Evolutionary conservation across 768 basidiomycete species (phyloP), one percentile per base, ranked within the genome.

Genomic region (Dendrothele bispora): DNA sequence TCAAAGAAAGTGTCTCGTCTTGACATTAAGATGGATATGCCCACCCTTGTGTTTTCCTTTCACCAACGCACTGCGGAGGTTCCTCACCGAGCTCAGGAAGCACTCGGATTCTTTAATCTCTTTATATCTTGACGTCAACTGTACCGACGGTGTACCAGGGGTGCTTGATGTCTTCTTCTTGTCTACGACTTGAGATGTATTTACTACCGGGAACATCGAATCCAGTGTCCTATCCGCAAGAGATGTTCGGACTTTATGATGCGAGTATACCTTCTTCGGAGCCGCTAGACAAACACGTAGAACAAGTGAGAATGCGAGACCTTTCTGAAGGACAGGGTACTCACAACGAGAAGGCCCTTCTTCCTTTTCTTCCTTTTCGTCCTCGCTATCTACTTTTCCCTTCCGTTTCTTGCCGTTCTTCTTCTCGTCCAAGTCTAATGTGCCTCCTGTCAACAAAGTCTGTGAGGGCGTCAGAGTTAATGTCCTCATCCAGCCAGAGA

Each of bases 211-310:
- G 51, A 98, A 88, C 91, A 98, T 97, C 1, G 93, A 93, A 60
- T 98, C 95, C 14, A 99, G 77, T 0, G 95, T 98, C 28, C 95
- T 82, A 49, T 95, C 90, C 36, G 85, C 74, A 7, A 85, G 68
- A 8, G 93, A 95, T 2, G 91, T 94, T 47, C 95, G 83, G 43
- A 98, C 89, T 77, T 97, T 95, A 63, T 94, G 83, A 21, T 98
- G 87, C 2, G 95, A 85, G 46, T 79, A 75, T 0, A 74, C 61
- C 59, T 85, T 85, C 58, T 77, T 78, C 48, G 68, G 69, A 14
- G 60, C 58, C 30, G 49, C 48, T 39, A 14, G 39, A 20, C 24
- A 18, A 41, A 27, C 39, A 15, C 2, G 22, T 17, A 15, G 28
- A 39, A 20, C 43, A 21, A 22, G 39, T 8, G 11, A 43, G 27